Percentiles rank a stretch among this genome's conserved stretches.
phyloP scores from a whole-genome alignment of 805 yeast species.

The Metschnikowia shivogae region DNA sequence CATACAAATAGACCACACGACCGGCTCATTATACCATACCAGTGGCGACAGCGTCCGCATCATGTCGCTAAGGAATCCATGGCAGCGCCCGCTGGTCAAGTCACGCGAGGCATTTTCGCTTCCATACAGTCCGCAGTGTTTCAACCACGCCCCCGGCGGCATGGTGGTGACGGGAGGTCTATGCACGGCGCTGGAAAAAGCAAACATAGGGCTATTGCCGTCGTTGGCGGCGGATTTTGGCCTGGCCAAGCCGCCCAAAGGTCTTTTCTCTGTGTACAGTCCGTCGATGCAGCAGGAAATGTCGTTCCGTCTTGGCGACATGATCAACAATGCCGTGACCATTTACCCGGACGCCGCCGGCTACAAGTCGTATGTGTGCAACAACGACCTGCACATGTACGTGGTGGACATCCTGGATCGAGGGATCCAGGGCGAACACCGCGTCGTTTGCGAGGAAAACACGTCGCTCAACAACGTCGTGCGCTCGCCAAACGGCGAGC shows the following conservation, averaged over 20 bases:
- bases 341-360: constrained; percentile 26
- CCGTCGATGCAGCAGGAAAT: constrained; percentile 44
- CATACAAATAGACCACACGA: constrained; percentile 46
- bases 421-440: constrained; percentile 38
- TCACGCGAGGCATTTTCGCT: constrained; percentile 24
- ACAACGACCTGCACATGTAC: constrained; percentile 75
- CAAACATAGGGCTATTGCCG: constrained; percentile 23
- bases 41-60: constrained; percentile 46
- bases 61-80: constrained; percentile 6
- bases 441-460: constrained; percentile 46
- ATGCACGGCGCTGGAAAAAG: constrained; percentile 36
- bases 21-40: constrained; percentile 54
- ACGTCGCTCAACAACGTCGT: constrained; percentile 72
- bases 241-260: constrained; percentile 44
- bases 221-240: constrained; percentile 15
- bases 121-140: constrained; percentile 68
- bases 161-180: constrained; percentile 46
- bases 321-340: constrained; percentile 77
- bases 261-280: constrained; percentile 57
- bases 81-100: constrained; percentile 3
- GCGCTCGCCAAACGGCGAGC: constrained; percentile 47
- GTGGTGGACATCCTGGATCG: constrained; percentile 53
- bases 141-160: constrained; percentile 51
- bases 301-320: constrained; percentile 65
- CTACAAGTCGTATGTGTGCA: constrained; percentile 66